Conservation (phyloP, 2,329 filamentous ascomycete species). For the Penicillium sp. region DNA sequence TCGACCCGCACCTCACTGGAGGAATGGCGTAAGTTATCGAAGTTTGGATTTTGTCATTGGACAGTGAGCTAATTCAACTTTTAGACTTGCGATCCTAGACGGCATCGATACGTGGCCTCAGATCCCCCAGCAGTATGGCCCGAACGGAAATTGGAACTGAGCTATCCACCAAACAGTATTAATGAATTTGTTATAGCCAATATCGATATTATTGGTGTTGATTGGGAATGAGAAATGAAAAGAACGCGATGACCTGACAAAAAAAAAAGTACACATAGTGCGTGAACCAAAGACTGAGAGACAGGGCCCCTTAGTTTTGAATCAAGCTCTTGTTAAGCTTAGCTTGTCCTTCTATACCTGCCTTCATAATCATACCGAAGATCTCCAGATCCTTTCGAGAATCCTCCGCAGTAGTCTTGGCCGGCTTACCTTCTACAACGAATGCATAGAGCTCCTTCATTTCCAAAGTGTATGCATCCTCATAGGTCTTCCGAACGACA, state of each 20-base stretch:
- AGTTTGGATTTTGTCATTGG: background rate
- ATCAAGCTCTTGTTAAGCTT: background rate
- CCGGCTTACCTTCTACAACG: constrained; percentile 37
- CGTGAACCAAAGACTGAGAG: too few species aligned
- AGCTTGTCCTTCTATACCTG: constrained; percentile 32
- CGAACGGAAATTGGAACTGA: background rate
- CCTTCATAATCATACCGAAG: constrained; percentile 41
- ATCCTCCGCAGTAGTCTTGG: constrained; percentile 46
- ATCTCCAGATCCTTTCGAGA: constrained; percentile 43
- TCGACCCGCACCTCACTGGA: constrained; percentile 6
- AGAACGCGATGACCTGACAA: too few species aligned
- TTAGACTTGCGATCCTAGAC: background rate
- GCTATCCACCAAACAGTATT: background rate
- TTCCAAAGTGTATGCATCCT: constrained; percentile 49
- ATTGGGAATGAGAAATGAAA: background rate
- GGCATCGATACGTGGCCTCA: background rate
- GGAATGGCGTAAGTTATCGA: constrained; percentile 4
- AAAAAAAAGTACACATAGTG: too few species aligned
- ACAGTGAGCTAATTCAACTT: background rate
- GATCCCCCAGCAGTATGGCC: constrained; percentile 1
- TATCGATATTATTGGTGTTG: background rate
- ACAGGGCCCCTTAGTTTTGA: background rate
- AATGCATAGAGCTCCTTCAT: constrained; percentile 42
- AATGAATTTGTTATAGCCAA: background rate
- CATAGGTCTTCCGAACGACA: constrained; percentile 47